Evolutionary conservation across 257 asterid species (phyloP).

Genomic region (Hygrophila difformis): DNA sequence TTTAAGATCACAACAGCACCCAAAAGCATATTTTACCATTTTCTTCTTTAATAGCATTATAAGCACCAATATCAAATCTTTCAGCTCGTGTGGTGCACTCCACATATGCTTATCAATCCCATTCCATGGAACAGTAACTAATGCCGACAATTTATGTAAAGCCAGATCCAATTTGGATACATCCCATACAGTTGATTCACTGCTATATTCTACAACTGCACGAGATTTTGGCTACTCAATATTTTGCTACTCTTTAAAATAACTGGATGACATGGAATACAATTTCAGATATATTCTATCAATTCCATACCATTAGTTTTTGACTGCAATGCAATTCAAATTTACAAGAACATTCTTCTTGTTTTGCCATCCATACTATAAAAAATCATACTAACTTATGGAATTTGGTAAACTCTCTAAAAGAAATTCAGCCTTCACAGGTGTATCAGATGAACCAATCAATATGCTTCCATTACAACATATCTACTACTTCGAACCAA

Average conservation of each 20-base stretch:
- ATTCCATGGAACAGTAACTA: neutral
- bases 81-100: neutral
- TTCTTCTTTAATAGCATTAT: neutral
- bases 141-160: neutral
- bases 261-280: too few species aligned
- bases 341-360: too few species aligned
- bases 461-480: too few species aligned
- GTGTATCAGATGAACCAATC: too few species aligned
- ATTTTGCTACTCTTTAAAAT: neutral
- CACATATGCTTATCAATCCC: neutral
- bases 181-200: neutral
- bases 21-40: neutral
- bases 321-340: too few species aligned
- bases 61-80: neutral
- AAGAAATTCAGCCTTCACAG: too few species aligned
- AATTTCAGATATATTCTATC: too few species aligned
- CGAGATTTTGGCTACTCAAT: neutral
- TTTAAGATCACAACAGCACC: neutral
- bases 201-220: neutral
- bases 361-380: too few species aligned
- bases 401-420: too few species aligned
- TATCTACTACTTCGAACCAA: too few species aligned
- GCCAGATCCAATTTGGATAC: neutral
- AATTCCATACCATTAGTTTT: too few species aligned
- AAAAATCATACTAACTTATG: too few species aligned